Evolutionary conservation across 2,329 filamentous ascomycete species (phyloP), one percentile per base, ranked within the genome.

Genomic region (Hypoxylon sp.): DNA sequence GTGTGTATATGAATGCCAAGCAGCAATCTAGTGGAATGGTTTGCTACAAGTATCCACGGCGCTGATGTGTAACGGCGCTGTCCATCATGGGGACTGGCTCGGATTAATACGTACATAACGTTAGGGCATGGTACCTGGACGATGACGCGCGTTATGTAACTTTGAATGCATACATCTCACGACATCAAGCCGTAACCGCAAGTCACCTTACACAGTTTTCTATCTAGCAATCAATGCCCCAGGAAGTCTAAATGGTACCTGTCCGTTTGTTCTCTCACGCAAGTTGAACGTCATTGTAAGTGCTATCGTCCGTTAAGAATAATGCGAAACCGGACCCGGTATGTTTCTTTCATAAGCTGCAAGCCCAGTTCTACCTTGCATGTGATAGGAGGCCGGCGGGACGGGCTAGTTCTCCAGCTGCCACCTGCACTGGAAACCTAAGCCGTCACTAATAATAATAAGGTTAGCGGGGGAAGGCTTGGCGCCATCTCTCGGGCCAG

Each of bases 391-490:
- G 36, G 6, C n/a, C n/a, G n/a, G n/a, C n/a, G n/a, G n/a, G n/a
- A n/a, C n/a, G n/a, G n/a, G n/a, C n/a, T n/a, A n/a, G n/a, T n/a
- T n/a, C n/a, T n/a, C n/a, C n/a, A n/a, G n/a, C n/a, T n/a, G n/a
- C n/a, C n/a, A n/a, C n/a, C n/a, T n/a, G n/a, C n/a, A n/a, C n/a
- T n/a, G n/a, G n/a, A 22, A 20, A 26, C 14, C 36, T 33, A 28
- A 14, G 20, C n/a, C 18, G 30, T 59, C 42, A 33, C 42, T 55
- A 61, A 51, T 51, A 46, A 45, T 45, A 51, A 51, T 61, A 48
- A 61, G 40, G 56, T 60, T 60, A 60, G 56, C 38, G 48, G 57
- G 44, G 40, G 28, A 57, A 18, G 16, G 18, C 62, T 64, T 60
- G 55, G 61, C 61, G n/a, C 11, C 24, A 14, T 54, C 33, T 26